Evolutionary conservation across 2,329 filamentous ascomycete species (phyloP), one percentile per base, ranked within the genome.

Genomic region (Plectosphaerella sp.): DNA sequence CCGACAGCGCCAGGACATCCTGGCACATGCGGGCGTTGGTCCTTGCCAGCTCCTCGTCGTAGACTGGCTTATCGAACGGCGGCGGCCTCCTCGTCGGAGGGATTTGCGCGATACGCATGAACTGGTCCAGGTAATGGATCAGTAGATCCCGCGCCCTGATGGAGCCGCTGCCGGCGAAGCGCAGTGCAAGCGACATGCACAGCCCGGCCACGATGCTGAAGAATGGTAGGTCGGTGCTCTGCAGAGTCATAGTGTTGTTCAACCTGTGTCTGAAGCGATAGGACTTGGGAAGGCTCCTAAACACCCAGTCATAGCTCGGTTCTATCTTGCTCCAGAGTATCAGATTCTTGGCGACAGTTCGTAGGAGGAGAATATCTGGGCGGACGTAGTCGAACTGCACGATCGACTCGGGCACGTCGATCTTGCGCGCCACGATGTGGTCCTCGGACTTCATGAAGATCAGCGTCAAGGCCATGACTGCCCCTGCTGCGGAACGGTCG

Each of bases 371-470:
- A 42, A 97, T 86, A 64, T 99, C 94, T 0, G 94, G 94, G 3
- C 94, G 85, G 16, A 97, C 87, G 64, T 97, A 97, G 66, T 97
- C 94, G 66, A 96, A 97, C 59, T 97, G 92, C 35, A 94, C 79
- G 24, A 89, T 74, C 0, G 94, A 95, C 58, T 96, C 88, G 1
- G 95, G 95, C 0, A 97, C 86, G 65, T 97, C 91, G 49, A 99
- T 87, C 73, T 97, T 97, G 52, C 87, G 84, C 4, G 94, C 94
- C 18, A 99, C 82, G 15, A 89, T 84, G 54, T 83, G 80, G 64
- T 99, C 90, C 57, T 95, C 90, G 0, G 93, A 94, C 70, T 97
- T 97, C 90, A 99, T 94, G 68, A 93, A 99, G 33, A 99, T 93
- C 50, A 99, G 79, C 2, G 91, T 84, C 53, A 97, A 79, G 1